Conservation (phyloP, 192 early-diverging fungal species). For the Backusella mclennaniae region DNA sequence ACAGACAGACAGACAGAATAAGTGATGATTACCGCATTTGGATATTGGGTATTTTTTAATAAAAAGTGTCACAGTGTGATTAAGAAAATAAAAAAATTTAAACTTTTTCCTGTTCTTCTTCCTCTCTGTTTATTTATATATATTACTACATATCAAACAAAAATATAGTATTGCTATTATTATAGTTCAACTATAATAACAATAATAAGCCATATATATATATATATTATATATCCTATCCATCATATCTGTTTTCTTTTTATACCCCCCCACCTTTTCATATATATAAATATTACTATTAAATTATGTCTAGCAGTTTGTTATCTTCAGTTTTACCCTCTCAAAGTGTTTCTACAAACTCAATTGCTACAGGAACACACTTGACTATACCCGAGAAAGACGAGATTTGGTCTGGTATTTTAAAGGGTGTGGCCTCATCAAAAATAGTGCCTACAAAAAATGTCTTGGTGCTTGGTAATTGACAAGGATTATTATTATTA, state of each 20-base stretch:
- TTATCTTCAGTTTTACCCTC: conserved; percentile 17
- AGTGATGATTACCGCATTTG: not conserved
- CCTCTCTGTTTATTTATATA: not conserved
- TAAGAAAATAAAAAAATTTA: not conserved
- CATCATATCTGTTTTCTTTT: not conserved
- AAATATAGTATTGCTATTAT: too few relatives aligned
- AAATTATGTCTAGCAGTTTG: conserved; percentile 1
- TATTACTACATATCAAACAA: too few relatives aligned
- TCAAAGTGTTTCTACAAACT: conserved; percentile 12
- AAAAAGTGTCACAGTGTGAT: not conserved
- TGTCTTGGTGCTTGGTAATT: conserved; percentile 77
- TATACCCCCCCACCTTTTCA: not conserved
- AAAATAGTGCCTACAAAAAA: conserved; percentile 73
- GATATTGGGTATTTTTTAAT: not conserved
- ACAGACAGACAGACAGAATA: too few relatives aligned
- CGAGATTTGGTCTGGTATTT: conserved; percentile 80
- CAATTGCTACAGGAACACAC: not conserved
- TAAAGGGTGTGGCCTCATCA: conserved; percentile 73
- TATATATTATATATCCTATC: too few relatives aligned
- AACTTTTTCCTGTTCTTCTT: not conserved
- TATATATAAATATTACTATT: not conserved
- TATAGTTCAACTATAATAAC: too few relatives aligned
- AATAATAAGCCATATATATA: too few relatives aligned
- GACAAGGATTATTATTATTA: too few relatives aligned
- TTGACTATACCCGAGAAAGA: conserved; percentile 25